These are phyloP conservation scores for Picocystis salinarum DNA, from an alignment of 139 green algal species.

Conservation along the genomic window DNA sequence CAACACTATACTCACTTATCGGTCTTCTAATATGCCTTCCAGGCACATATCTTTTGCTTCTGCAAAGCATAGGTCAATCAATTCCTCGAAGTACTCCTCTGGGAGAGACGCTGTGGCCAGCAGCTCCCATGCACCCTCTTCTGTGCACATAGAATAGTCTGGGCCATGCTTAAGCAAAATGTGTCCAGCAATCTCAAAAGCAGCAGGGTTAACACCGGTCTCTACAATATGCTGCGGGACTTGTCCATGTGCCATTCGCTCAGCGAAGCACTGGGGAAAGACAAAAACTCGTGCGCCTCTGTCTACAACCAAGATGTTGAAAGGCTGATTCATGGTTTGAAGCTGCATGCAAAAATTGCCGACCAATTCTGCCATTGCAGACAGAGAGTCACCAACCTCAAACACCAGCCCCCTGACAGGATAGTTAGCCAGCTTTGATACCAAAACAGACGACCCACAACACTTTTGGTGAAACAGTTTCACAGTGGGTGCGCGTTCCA, in stretches of 20 bases:
- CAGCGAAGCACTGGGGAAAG: constrained; percentile 47
- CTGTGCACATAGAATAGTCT: constrained; percentile 55
- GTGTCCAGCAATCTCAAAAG: constrained; percentile 91
- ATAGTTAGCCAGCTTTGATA: constrained; percentile 55
- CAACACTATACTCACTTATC: too few relatives aligned
- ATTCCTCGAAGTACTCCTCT: constrained; percentile 26
- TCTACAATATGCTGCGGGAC: constrained; percentile 22
- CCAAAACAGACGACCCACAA: constrained; percentile 15
- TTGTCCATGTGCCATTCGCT: constrained; percentile 46
- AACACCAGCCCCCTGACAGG: constrained; percentile 71
- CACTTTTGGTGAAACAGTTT: too few relatives aligned
- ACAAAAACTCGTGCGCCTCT: constrained; percentile 73
- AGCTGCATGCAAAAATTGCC: constrained; percentile 40
- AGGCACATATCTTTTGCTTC: neutral
- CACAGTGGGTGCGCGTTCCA: constrained; percentile 4
- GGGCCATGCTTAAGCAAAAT: constrained; percentile 76
- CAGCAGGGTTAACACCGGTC: constrained; percentile 69
- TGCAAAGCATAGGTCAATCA: constrained; percentile 9
- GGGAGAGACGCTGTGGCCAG: constrained; percentile 38
- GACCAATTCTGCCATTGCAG: constrained; percentile 40
- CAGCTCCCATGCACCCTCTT: constrained; percentile 40
- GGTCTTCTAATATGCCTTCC: too few relatives aligned
- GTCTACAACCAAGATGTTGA: constrained; percentile 93
- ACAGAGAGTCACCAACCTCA: constrained; percentile 42
- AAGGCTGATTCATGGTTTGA: constrained; percentile 57